A percentile compares a stretch with the other conserved stretches of the same genome.
These are phyloP conservation scores for Claviceps capensis DNA, from an alignment of 2,329 filamentous ascomycete genomes.

Conservation along the genomic window DNA sequence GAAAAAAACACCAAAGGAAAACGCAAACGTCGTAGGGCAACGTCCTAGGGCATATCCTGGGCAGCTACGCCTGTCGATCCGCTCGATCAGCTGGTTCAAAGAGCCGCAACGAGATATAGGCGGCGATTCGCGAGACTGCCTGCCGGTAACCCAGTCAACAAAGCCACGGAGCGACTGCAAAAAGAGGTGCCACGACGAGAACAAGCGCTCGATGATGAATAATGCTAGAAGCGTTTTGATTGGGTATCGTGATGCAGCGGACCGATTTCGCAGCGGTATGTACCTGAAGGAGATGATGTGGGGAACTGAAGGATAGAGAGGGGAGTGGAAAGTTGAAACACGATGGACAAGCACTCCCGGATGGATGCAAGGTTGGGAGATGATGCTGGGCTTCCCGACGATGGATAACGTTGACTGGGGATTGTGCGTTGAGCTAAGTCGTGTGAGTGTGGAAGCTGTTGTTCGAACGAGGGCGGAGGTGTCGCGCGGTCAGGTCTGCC, in stretches of 20 bases:
- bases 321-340: not conserved
- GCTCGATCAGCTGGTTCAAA: not conserved
- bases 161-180: not conserved
- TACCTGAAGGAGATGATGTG: not conserved
- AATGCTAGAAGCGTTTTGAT: not conserved
- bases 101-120: not conserved
- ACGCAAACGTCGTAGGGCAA: not conserved
- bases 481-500: slow-evolving; percentile 1
- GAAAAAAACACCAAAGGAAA: not conserved
- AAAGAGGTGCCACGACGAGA: not conserved
- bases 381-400: not conserved
- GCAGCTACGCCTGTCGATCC: not conserved
- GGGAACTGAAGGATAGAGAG: not conserved
- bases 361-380: not conserved
- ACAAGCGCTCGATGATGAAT: not conserved
- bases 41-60: slow-evolving; percentile 9
- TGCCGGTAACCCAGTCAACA: not conserved
- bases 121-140: not conserved
- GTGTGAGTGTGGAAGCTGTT: slow-evolving; percentile 1
- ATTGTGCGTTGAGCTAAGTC: slow-evolving; percentile 1
- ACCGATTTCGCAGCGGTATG: not conserved
- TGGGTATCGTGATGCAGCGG: slow-evolving; percentile 2
- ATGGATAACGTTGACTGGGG: slow-evolving; percentile 1
- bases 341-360: not conserved
- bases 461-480: slow-evolving; percentile 4